A percentile compares a stretch with the other conserved stretches of the same genome.
Evolutionary conservation across 345 rosid genomes (phyloP).

Genomic region (Salix dunnii): DNA sequence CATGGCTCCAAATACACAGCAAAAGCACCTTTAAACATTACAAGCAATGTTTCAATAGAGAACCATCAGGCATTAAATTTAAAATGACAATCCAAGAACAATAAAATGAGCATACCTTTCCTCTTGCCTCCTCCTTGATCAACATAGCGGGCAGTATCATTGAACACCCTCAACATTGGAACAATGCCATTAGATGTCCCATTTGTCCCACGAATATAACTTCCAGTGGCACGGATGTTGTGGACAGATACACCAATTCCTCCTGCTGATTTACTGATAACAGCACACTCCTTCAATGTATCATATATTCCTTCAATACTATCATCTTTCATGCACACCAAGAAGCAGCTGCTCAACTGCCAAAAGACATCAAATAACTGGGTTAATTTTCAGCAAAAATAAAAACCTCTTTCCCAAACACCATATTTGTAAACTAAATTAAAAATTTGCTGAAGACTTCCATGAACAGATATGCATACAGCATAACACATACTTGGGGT

Average conservation of each 20-base stretch:
- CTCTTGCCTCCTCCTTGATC: conserved; percentile 92
- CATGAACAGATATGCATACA: background rate
- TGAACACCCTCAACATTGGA: conserved; percentile 77
- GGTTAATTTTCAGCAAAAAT: background rate
- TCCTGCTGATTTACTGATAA: conserved; percentile 92
- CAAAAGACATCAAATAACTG: conserved; percentile 6
- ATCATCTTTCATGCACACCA: conserved; percentile 90
- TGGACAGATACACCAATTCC: conserved; percentile 91
- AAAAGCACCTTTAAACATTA: conserved; percentile 59
- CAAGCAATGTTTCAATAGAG: background rate
- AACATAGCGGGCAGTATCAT: conserved; percentile 85
- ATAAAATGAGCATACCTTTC: conserved; percentile 44
- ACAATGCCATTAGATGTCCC: conserved; percentile 83
- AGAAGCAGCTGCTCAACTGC: conserved; percentile 89
- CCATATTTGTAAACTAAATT: background rate
- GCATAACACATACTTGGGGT: conserved; percentile 52
- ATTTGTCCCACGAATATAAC: conserved; percentile 74
- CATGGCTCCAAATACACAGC: conserved; percentile 88
- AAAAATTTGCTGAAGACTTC: background rate
- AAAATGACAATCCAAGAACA: background rate
- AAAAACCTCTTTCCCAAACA: background rate
- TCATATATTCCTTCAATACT: conserved; percentile 94
- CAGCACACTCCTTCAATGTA: conserved; percentile 89
- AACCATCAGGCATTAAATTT: background rate
- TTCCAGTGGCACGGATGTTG: conserved; percentile 75